These are phyloP conservation scores for Stephanodiscus minutulus DNA, from an alignment of 108 stramenopile genomes.

Conservation along the genomic window DNA sequence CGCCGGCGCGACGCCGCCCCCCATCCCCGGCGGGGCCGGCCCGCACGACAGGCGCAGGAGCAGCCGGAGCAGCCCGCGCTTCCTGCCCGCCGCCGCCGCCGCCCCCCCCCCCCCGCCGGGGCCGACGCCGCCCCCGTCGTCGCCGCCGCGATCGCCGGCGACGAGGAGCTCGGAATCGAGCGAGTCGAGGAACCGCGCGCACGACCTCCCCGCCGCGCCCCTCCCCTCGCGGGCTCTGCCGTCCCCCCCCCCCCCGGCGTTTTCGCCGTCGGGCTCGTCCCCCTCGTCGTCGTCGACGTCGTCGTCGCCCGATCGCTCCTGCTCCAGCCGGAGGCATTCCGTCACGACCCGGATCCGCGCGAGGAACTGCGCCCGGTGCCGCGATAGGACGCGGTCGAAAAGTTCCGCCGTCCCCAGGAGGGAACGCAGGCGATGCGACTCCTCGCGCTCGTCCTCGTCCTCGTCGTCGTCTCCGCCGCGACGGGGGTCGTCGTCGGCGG, in stretches of 20 bases:
- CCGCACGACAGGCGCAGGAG: constrained; percentile 25
- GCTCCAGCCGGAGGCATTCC: constrained; percentile 61
- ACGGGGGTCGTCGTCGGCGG: background rate
- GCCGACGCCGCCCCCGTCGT: background rate
- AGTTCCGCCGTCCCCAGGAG: constrained; percentile 54
- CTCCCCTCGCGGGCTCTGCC: too few relatives aligned
- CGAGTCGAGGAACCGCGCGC: constrained; percentile 10
- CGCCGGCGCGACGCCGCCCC: too few relatives aligned
- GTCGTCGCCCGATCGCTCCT: background rate
- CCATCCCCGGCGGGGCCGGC: constrained; percentile 22
- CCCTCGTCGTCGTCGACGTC: background rate
- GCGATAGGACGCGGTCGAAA: constrained; percentile 27
- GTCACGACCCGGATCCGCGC: constrained; percentile 51
- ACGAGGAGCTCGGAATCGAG: constrained; percentile 27
- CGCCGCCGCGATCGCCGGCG: background rate
- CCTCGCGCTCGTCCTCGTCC: constrained; percentile 1
- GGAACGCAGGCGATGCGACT: constrained; percentile 22
- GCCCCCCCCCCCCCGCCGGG: background rate
- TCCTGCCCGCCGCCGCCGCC: constrained; percentile 5
- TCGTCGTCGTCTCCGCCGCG: background rate
- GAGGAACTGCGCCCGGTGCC: constrained; percentile 50
- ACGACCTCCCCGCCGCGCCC: background rate
- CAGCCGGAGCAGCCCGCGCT: constrained; percentile 33
- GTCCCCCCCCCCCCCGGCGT: background rate
- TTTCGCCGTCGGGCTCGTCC: background rate